phyloP scores from a whole-genome alignment of 139 green algal species.

The Tetradesmus obliquus region DNA sequence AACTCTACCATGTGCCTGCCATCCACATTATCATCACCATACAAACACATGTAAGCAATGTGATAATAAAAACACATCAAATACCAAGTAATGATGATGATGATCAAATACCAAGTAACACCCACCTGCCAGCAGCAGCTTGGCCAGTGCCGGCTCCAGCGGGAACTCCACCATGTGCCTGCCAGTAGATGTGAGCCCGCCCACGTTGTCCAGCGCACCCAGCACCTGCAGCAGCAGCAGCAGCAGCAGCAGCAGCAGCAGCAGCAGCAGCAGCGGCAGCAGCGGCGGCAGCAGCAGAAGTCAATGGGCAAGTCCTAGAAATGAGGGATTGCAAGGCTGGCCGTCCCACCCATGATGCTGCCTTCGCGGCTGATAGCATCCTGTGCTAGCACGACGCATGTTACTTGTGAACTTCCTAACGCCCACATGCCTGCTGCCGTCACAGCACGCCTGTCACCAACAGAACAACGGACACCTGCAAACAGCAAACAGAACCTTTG shows the following conservation, averaged over 20 bases:
- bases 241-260: constrained; percentile 13
- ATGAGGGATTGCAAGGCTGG: too few relatives aligned
- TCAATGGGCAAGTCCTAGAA: too few relatives aligned
- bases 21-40: not conserved
- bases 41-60: too few relatives aligned
- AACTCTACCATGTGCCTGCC: constrained; percentile 97
- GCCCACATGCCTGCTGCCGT: too few relatives aligned
- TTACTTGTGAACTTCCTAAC: too few relatives aligned
- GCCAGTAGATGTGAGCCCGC: constrained; percentile 60
- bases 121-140: constrained; percentile 91
- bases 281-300: constrained; percentile 2
- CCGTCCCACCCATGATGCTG: too few relatives aligned
- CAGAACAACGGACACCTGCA: too few relatives aligned
- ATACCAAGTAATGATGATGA: not conserved
- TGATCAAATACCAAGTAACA: not conserved
- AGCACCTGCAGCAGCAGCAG: constrained; percentile 78
- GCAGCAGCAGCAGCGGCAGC: not conserved
- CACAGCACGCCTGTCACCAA: too few relatives aligned
- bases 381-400: too few relatives aligned
- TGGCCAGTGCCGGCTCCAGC: constrained; percentile 95
- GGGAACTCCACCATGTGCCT: constrained; percentile 99
- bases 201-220: constrained; percentile 66
- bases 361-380: too few relatives aligned
- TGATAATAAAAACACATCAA: not conserved
- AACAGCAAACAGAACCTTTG: too few relatives aligned